phyloP scores from a whole-genome alignment of 2,329 filamentous ascomycete species.

The Aureobasidium sp. region DNA sequence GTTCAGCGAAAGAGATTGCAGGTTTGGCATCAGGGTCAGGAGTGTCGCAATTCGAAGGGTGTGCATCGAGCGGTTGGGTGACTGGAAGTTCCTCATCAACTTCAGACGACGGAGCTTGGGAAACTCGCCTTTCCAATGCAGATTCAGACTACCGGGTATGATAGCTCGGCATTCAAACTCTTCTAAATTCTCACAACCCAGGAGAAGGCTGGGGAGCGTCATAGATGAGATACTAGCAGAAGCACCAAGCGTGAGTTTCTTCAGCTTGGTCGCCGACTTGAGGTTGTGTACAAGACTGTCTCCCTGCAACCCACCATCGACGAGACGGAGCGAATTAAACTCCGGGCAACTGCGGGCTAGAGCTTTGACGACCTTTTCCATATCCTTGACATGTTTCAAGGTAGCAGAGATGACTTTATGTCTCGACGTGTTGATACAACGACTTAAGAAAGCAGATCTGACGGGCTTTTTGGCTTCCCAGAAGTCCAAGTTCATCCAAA shows the following conservation, averaged over 20 bases:
- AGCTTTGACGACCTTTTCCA: conserved; percentile 33
- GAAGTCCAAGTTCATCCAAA: conserved; percentile 51
- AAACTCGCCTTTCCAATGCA: conserved; percentile 10
- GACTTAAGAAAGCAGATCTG: conserved; percentile 34
- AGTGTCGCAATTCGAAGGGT: not conserved
- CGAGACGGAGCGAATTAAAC: conserved; percentile 29
- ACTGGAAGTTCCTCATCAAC: not conserved
- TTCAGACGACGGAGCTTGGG: conserved; percentile 5
- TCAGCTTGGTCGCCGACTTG: conserved; percentile 14
- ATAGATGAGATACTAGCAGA: not conserved
- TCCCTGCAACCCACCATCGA: conserved; percentile 17
- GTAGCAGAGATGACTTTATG: conserved; percentile 30
- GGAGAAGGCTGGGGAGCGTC: not conserved
- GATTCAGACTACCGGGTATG: not conserved
- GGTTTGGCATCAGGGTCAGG: conserved; percentile 1
- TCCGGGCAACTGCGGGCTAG: conserved; percentile 32
- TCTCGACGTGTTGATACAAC: conserved; percentile 35
- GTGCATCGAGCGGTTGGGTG: not conserved
- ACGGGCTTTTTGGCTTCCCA: conserved; percentile 38
- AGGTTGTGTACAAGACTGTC: conserved; percentile 6
- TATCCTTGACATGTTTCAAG: conserved; percentile 32
- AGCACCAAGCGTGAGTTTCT: conserved; percentile 5
- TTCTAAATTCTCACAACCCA: conserved; percentile 6
- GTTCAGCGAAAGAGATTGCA: conserved; percentile 9
- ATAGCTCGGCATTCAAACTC: not conserved